Evolutionary conservation across 805 yeast species (phyloP), one percentile per base, ranked within the genome.

Genomic region (Cyberlindnera petersonii): DNA sequence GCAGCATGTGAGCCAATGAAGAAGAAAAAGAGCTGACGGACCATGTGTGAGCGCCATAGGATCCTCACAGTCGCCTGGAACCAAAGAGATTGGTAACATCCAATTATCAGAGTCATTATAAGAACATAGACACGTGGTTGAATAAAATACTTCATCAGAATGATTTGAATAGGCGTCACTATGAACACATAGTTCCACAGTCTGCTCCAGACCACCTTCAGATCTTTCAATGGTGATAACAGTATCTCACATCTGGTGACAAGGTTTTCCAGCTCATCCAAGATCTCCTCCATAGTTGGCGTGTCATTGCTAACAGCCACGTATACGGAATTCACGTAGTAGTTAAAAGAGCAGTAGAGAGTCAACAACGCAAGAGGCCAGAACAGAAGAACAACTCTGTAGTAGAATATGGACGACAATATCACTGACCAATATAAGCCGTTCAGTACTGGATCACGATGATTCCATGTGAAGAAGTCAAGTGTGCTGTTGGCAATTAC

Each of bases 231-330:
- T 2, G 57, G 55, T 5, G 26, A 33, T 10, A 39, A 17, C 4
- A 50, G 13, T 45, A 69, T 56, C 35, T 70, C 74, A 42, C 64
- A 53, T 33, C 75, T 59, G 2, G 60, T 58, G 0, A 68, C n/a
- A 27, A 72, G 60, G 44, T 72, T 72, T 43, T 71, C 72, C 33
- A 72, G 46, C 0, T 69, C 63, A 36, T 63, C 63, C 33, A 72
- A 48, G 1, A 71, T 68, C 45, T 72, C 76, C 34, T 69, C 75
- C 26, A 71, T 56, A 2, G 77, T 72, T 19, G 76, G 75, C 39
- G 60, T 66, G 39, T 69, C 74, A 36, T 61, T 62, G 34, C 35
- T 29, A 20, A 72, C 58, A 43, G 68, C 74, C 43, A 61, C 57
- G 7, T 67, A 56, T 9, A 69, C 65, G 6, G 74, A 66, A 43